Evolutionary conservation across 139 green algal genomes (phyloP), one percentile per base, ranked within the genome.

Genomic region (Yamagishiella unicocca): DNA sequence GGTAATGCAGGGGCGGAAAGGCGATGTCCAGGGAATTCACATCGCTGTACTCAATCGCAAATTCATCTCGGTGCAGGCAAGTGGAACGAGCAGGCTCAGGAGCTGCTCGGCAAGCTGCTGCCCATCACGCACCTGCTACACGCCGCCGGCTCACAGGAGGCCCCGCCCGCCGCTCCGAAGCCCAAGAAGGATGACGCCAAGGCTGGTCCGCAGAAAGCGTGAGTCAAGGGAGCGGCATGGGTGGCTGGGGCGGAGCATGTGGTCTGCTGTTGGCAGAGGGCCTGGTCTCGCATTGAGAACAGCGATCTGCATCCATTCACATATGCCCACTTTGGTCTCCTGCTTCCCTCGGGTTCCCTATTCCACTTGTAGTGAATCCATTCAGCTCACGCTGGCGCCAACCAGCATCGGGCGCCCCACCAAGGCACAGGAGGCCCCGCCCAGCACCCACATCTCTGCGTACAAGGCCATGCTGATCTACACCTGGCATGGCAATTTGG

Each of bases 121-220:
- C 91, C 91, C 61, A 84, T 87, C 68, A 85, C 68, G 46, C 91
- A 94, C 81, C 84, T 94, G 87, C 87, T 94, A 62, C 89, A 91
- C n/a, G 87, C 91, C 54, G 87, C 89, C 21, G 91, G 91, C 55
- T 75, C 72, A 40, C 87, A 90, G 27, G 91, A 94, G 89, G 50
- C 91, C 74, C 73, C 71, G 2, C 87, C 87, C 29, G 73, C 85
- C 1, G 54, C 71, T 7, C 88, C 88, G 64, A 87, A 74, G 66
- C 31, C 83, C 50, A 90, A 90, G 86, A 91, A 58, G 38, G 85
- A 88, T 75, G 78, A 55, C 25, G 42, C 19, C 58, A 84, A 74
- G 58, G 58, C 25, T 0, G 61, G 2, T 1, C 79, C 79, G 9
- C 9, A 62, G 61, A 85, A 85, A 40, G 14, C 61, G 61, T 85